Percentiles rank a stretch among this genome's conserved stretches.
phyloP scores from a whole-genome alignment of 352 stramenopile genomes.

The Phytophthora cactorum region DNA sequence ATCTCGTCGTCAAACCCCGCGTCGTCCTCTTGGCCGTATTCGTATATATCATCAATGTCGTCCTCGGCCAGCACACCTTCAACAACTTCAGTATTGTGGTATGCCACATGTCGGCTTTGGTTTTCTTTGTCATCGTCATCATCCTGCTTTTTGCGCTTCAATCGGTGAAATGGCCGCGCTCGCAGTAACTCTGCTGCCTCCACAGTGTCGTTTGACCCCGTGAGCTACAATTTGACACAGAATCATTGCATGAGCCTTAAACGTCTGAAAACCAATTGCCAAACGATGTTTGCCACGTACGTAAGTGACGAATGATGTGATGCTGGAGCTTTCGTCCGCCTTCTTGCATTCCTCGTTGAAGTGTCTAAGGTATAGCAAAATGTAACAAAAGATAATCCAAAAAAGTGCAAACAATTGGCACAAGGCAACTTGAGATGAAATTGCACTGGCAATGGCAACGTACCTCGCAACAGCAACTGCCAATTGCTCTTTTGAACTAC shows the following conservation, averaged over 20 bases:
- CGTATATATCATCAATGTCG: conserved; percentile 28
- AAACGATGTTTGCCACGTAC: conserved; percentile 35
- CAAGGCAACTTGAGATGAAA: conserved; percentile 1
- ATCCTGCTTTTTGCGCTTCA: conserved; percentile 27
- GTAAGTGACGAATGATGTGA: conserved; percentile 71
- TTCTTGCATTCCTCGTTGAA: conserved; percentile 72
- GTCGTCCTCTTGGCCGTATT: conserved; percentile 14
- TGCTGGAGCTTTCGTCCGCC: conserved; percentile 65
- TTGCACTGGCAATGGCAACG: conserved; percentile 13
- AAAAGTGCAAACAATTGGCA: background rate
- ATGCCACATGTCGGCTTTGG: conserved; percentile 13
- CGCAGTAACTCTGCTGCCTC: conserved; percentile 22
- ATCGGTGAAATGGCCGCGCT: conserved; percentile 10
- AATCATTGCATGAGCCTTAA: background rate
- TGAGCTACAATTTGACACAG: conserved; percentile 28
- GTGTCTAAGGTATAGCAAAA: conserved; percentile 44
- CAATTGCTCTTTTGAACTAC: conserved; percentile 59
- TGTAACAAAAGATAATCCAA: background rate
- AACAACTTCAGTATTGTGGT: conserved; percentile 9
- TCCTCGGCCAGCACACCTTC: conserved; percentile 21
- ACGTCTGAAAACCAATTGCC: background rate
- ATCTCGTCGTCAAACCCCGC: background rate
- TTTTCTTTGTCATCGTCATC: conserved; percentile 48
- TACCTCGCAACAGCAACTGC: conserved; percentile 71
- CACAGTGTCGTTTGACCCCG: conserved; percentile 24